Base-by-base conservation (phyloP, 2,329 filamentous ascomycete genomes). In the Periconia digitata region DNA sequence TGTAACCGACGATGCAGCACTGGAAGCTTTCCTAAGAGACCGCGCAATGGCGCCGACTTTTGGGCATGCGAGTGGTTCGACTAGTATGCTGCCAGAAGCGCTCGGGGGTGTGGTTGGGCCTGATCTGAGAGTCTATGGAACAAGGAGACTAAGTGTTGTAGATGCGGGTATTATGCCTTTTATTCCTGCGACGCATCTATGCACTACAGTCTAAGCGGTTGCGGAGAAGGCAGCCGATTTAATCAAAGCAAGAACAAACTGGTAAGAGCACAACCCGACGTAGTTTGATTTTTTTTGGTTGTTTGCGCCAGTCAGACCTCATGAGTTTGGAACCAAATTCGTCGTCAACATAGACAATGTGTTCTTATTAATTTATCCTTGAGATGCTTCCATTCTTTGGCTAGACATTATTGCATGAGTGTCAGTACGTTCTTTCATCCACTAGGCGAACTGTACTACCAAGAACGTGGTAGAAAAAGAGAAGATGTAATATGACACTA, bases 141-240 rank as follows among this genome's bases (percentile, higher is more conserved):
- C 62, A 3, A 49, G 51, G n/a, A 46, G 53, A 24, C 42, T 70
- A 12, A 65, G 62, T n/a, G 56, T 71, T 1, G 60, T 69, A 0
- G 67, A 71, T 50, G 66, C 60, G 2, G 64, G 65, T 42, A 60
- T 68, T n/a, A 52, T 67, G 10, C 64, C 64, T 1, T 40, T 67
- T 32, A 56, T 67, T 16, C 64, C 62, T 0, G 60, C 58, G 2
- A 53, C 61, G 2, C 63, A 67, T 53, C 32, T 64, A 15, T 59
- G 63, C 32, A 50, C 60, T 2, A 67, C 64, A 1, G 62, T 68
- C 55, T 69, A 68, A 46, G 64, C 63, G 22, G 54, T 67, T 41
- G 62, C 63, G 1, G 64, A 67, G 48, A 69, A 67, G 44, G 64
- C 59, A 3, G 63, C 63, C 3, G 66, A 68, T 47, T 36, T 69